These are phyloP conservation scores for Stephania yunnanensis DNA, from an alignment of 164 flowering plant genomes.

Conservation along the genomic window DNA sequence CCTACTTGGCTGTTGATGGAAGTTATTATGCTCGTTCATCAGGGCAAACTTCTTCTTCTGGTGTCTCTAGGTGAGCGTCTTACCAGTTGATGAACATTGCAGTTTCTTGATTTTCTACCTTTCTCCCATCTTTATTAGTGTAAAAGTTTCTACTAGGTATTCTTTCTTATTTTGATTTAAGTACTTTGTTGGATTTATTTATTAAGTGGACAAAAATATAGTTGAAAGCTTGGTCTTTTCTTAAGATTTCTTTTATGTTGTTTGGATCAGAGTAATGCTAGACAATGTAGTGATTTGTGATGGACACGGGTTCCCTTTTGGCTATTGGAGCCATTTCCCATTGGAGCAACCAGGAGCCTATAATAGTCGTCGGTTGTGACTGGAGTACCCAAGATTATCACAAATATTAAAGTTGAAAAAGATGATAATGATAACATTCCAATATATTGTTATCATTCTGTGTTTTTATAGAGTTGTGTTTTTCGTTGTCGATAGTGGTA, in stretches of 20 bases:
- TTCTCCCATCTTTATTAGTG: background rate
- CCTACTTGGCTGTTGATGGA: constrained; percentile 82
- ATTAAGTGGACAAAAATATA: background rate
- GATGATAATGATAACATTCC: too few species aligned
- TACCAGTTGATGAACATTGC: background rate
- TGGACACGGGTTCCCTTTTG: too few species aligned
- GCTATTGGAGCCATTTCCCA: too few species aligned
- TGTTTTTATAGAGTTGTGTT: background rate
- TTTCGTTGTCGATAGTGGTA: background rate
- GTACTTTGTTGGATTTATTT: background rate
- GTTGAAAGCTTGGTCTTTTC: background rate
- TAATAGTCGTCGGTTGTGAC: too few species aligned
- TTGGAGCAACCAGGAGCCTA: too few species aligned
- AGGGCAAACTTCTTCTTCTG: constrained; percentile 53
- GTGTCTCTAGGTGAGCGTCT: constrained; percentile 48
- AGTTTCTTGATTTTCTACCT: background rate
- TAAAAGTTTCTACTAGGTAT: background rate
- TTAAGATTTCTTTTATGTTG: background rate
- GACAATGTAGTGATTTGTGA: background rate
- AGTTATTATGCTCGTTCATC: constrained; percentile 60
- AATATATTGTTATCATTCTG: too few species aligned
- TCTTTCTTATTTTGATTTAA: background rate
- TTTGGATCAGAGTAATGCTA: background rate
- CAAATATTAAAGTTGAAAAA: too few species aligned
- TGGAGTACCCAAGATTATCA: too few species aligned